Conservation (phyloP, 2,329 filamentous ascomycete species). For the Amauroascus niger region DNA sequence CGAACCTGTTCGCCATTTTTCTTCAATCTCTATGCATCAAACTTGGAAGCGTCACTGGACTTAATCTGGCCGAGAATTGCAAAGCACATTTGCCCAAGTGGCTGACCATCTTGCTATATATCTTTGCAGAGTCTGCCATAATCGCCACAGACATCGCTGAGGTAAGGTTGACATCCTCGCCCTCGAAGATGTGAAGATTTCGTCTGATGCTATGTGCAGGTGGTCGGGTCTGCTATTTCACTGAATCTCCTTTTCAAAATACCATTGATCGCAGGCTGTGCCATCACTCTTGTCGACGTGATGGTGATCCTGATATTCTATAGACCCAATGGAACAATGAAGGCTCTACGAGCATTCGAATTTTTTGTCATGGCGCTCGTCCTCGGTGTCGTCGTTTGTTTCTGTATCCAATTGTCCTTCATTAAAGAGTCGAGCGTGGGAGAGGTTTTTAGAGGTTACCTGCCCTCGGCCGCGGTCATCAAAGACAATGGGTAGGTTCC, state of each 20-base stretch:
- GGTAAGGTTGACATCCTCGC: slow-evolving; percentile 30
- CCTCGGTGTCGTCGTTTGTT: slow-evolving; percentile 48
- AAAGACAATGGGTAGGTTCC: slow-evolving; percentile 42
- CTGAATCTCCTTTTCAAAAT: slow-evolving; percentile 46
- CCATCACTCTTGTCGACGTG: slow-evolving; percentile 48
- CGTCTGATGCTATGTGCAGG: slow-evolving; percentile 26
- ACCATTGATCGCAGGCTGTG: slow-evolving; percentile 47
- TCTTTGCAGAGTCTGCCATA: slow-evolving; percentile 56
- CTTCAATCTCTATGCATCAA: slow-evolving; percentile 46
- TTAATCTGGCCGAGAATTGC: slow-evolving; percentile 58
- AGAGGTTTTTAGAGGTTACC: slow-evolving; percentile 46
- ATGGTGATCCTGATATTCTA: slow-evolving; percentile 50
- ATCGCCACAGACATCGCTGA: slow-evolving; percentile 64
- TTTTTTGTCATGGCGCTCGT: slow-evolving; percentile 47
- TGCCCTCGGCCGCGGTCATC: slow-evolving; percentile 46
- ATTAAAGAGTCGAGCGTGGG: slow-evolving; percentile 42
- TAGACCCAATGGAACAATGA: slow-evolving; percentile 43
- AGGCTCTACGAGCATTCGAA: slow-evolving; percentile 45
- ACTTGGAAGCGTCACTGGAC: slow-evolving; percentile 57
- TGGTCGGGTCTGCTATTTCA: slow-evolving; percentile 49
- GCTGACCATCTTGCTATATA: slow-evolving; percentile 54
- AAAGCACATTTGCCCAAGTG: slow-evolving; percentile 56
- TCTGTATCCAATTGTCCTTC: slow-evolving; percentile 48
- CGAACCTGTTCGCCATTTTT: slow-evolving; percentile 42
- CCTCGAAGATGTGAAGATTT: neutral